These are phyloP conservation scores for Lachnum nothofagi DNA, from an alignment of 2,329 filamentous ascomycete species.

Conservation along the genomic window DNA sequence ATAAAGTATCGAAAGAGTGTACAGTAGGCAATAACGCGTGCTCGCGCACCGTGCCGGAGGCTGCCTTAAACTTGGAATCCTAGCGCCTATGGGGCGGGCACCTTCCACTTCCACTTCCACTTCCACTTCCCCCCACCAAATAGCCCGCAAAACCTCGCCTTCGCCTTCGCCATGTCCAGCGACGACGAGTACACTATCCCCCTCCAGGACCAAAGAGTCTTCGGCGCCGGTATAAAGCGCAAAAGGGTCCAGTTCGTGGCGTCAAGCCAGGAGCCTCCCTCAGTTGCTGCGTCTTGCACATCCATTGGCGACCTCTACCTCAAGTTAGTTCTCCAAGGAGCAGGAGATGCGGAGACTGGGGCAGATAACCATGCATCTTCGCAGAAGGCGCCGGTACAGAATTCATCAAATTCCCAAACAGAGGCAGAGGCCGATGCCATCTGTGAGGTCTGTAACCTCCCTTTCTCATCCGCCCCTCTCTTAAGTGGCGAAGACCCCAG, in stretches of 20 bases:
- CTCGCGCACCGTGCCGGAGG: too few species aligned
- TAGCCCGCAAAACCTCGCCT: neutral
- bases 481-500: neutral
- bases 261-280: constrained; percentile 28
- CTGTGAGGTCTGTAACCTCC: constrained; percentile 59
- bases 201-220: constrained; percentile 53
- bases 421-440: constrained; percentile 13
- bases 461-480: constrained; percentile 43
- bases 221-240: constrained; percentile 58
- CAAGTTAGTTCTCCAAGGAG: constrained; percentile 51
- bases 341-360: neutral
- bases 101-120: too few species aligned
- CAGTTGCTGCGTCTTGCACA: constrained; percentile 30
- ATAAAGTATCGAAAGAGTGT: neutral
- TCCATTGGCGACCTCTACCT: constrained; percentile 54
- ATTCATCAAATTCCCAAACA: neutral
- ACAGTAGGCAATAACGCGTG: neutral
- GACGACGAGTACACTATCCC: constrained; percentile 55
- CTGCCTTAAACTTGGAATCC: too few species aligned
- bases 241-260: constrained; percentile 55
- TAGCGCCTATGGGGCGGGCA: too few species aligned
- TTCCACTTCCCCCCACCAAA: neutral
- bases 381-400: neutral
- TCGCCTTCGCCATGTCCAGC: constrained; percentile 32
- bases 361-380: neutral